Base-by-base conservation (phyloP, 805 yeast species). In the Ogataea zsoltii region DNA sequence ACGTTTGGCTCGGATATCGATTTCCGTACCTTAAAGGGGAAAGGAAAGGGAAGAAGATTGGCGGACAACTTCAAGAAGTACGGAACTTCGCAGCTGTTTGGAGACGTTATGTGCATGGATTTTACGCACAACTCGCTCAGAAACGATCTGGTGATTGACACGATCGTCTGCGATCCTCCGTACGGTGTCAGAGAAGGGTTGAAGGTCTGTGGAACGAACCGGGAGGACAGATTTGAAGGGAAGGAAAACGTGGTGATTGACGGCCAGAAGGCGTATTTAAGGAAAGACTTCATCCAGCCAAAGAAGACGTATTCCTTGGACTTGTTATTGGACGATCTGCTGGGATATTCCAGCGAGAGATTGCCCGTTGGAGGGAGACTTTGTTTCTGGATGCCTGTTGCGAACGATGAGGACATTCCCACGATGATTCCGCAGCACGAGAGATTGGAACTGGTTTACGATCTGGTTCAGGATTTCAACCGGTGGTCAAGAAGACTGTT, bases 361-460 rank as follows among this genome's bases (percentile, higher is more conserved):
- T 71, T 94, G 43, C 87, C 86, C 0, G 67, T 80, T 2, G 79
- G 79, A 7, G 96, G 97, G 0, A 71, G 98, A 51, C 71, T 94
- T 29, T 88, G 94, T 21, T 91, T 90, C 65, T 94, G 99, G 99
- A 88, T 91, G 94, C 99, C 99, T 0, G 85, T 96, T 1, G 96
- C 97, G 1, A 90, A 91, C 61, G 96, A 88, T 57, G 95, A 87
- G 54, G 65, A 64, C 50, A 57, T 60, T 33, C 66, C 67, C 10
- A 80, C 86, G 37, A 71, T 76, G 42, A 80, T 91, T 19, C 98
- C 98, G 4, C 82, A 80, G 55, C 97, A 94, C 65, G 74, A 79
- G 49, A 79, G 77, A 34, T 65, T 94, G 46, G 85, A 86, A 56
- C 71, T 90, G 55, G 68, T 83, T 38, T 82, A 85, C 53, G 80